Evolutionary conservation across 1,139 yeast species (phyloP).

Genomic region (Kluyveromyces marxianus): DNA sequence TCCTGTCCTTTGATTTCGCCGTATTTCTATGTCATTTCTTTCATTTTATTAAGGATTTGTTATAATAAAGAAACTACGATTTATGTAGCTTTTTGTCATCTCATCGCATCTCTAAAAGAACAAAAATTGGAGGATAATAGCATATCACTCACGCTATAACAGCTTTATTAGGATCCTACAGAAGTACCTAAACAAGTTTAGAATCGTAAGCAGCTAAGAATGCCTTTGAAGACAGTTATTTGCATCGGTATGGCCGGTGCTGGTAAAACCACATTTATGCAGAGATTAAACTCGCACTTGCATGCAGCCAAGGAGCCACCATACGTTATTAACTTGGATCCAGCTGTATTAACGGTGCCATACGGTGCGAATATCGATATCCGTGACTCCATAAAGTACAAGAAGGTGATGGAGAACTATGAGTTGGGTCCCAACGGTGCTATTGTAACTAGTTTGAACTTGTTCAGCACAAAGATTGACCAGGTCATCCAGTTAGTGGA

Average conservation of each 20-base stretch:
- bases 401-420: constrained; percentile 90
- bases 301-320: constrained; percentile 64
- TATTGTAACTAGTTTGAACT: constrained; percentile 85
- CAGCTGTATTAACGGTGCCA: constrained; percentile 90
- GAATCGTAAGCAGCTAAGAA: constrained; percentile 12
- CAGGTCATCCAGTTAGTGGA: constrained; percentile 85
- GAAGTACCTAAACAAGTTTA: no score
- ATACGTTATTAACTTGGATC: constrained; percentile 89
- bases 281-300: constrained; percentile 81
- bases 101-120: background rate
- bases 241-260: constrained; percentile 98
- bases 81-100: constrained; percentile 1
- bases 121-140: background rate
- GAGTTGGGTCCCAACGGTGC: constrained; percentile 98
- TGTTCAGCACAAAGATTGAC: constrained; percentile 91
- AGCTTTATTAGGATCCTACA: no score
- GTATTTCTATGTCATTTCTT: no score
- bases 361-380: constrained; percentile 93
- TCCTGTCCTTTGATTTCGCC: no score
- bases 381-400: constrained; percentile 91
- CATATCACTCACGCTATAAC: no score
- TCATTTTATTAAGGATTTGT: background rate
- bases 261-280: constrained; percentile 98
- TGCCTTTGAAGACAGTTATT: constrained; percentile 60
- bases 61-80: background rate